Evolutionary conservation across 1,284 basidiomycete species (phyloP).

Genomic region (Inonotus hispidus): DNA sequence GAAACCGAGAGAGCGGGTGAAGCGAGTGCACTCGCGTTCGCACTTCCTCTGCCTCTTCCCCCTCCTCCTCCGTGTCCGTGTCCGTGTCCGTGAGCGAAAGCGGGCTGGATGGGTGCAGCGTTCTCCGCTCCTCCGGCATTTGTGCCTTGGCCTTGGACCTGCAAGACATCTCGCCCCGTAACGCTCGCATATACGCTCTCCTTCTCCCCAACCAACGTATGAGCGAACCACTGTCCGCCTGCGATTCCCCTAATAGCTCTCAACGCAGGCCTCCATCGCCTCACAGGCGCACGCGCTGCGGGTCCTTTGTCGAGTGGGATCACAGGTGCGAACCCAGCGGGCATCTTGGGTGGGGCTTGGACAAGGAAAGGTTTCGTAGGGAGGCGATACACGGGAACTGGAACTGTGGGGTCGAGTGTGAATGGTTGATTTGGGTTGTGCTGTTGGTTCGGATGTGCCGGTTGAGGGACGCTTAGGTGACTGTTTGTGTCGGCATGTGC

Average conservation of each 20-base stretch:
- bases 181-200: slow-evolving; percentile 53
- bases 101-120: not conserved
- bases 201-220: slow-evolving; percentile 74
- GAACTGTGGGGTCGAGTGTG: slow-evolving; percentile 40
- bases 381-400: slow-evolving; percentile 67
- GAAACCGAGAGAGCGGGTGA: slow-evolving; percentile 5
- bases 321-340: slow-evolving; percentile 61
- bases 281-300: slow-evolving; percentile 49
- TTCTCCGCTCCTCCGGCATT: not conserved
- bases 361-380: slow-evolving; percentile 76
- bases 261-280: slow-evolving; percentile 65
- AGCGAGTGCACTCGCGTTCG: not conserved
- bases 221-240: slow-evolving; percentile 71
- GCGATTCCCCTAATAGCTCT: slow-evolving; percentile 74
- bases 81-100: slow-evolving; percentile 28
- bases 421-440: slow-evolving; percentile 31
- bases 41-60: slow-evolving; percentile 11
- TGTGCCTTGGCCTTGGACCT: too few species aligned
- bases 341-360: slow-evolving; percentile 66
- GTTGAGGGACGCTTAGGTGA: not conserved
- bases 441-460: slow-evolving; percentile 20
- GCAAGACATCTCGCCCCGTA: slow-evolving; percentile 23
- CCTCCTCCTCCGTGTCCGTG: slow-evolving; percentile 8
- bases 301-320: slow-evolving; percentile 58
- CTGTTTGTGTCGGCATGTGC: not conserved